Evolutionary conservation across 352 stramenopile species (phyloP).

Genomic region (Phytophthora agathidicida): DNA sequence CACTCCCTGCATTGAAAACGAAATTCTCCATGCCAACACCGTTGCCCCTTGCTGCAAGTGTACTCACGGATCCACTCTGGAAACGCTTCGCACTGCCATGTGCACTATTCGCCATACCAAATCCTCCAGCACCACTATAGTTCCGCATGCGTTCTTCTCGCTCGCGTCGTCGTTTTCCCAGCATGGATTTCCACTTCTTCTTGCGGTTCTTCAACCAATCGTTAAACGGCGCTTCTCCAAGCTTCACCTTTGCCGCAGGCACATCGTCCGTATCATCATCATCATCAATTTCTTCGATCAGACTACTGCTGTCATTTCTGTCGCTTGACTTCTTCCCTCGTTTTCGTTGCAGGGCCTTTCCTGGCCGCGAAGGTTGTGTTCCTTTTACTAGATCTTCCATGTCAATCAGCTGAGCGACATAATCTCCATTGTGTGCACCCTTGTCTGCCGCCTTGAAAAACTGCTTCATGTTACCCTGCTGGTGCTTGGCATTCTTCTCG

Average conservation of each 20-base stretch:
- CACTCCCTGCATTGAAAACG: constrained; percentile 61
- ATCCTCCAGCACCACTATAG: constrained; percentile 27
- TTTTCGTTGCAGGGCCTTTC: constrained; percentile 19
- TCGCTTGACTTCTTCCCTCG: constrained; percentile 17
- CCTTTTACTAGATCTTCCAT: constrained; percentile 65
- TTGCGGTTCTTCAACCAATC: constrained; percentile 78
- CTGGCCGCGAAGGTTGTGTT: constrained; percentile 16
- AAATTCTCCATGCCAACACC: constrained; percentile 86
- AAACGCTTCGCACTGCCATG: constrained; percentile 45
- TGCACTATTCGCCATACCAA: constrained; percentile 35
- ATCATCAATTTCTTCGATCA: constrained; percentile 37
- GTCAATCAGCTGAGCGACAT: constrained; percentile 72
- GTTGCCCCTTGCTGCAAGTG: constrained; percentile 24
- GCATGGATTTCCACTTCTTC: constrained; percentile 69
- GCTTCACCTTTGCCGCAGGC: constrained; percentile 41
- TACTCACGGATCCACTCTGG: constrained; percentile 31
- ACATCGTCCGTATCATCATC: constrained; percentile 20
- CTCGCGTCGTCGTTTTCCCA: constrained; percentile 62
- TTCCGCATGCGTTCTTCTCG: constrained; percentile 55
- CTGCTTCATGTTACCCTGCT: constrained; percentile 87
- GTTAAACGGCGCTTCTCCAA: constrained; percentile 62
- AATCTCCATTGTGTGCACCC: constrained; percentile 37
- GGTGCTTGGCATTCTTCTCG: constrained; percentile 84
- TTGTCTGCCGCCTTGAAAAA: constrained; percentile 79
- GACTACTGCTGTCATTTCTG: constrained; percentile 14